Evolutionary conservation across 768 basidiomycete genomes (phyloP), one percentile per base, ranked within the genome.

Genomic region (Leccinum variicolor): DNA sequence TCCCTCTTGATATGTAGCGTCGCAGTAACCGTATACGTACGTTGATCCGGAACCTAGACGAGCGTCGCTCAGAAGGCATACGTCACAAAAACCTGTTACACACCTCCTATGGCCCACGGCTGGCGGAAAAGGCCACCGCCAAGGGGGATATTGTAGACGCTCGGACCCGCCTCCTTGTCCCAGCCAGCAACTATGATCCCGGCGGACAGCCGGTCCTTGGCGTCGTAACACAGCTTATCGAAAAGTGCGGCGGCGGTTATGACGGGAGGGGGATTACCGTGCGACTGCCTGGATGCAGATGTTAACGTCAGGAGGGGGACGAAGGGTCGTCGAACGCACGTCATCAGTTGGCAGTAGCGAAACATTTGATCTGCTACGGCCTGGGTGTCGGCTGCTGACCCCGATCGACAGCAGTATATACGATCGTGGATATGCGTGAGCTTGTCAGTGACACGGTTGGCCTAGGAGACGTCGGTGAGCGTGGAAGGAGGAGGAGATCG

Each of bases 181-280:
- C 96, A 99, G 1, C 97, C 97, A 11, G 90, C 97, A 21, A 98
- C 94, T 66, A 99, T 98, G 72, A 99, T 98, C 21, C 96, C 95
- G 2, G 97, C 97, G 33, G 81, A 84, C 43, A 98, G 74, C 2
- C 66, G 73, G 69, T 94, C 94, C 77, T 99, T 99, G 80, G 97
- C 98, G 43, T 87, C 81, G 70, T 99, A 99, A 74, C 93, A 95
- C 41, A 98, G 60, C 54, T 80, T 82, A 72, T 98, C 89, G 77
- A 99, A 94, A 56, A 90, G 57, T 2, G 85, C 82, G 1, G 95
- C 93, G 0, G 94, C 89, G 17, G 83, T 82, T 62, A 88, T 84
- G 3, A 98, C 94, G 7, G 93, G 76, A 7, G 94, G 93, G 3
- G 86, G 77, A 36, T 76, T 73, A 48, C 87, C 87, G 48, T 79